These are phyloP conservation scores for Centrapalus pauciflorus DNA, from an alignment of 129 eudicot species.

Conservation along the genomic window DNA sequence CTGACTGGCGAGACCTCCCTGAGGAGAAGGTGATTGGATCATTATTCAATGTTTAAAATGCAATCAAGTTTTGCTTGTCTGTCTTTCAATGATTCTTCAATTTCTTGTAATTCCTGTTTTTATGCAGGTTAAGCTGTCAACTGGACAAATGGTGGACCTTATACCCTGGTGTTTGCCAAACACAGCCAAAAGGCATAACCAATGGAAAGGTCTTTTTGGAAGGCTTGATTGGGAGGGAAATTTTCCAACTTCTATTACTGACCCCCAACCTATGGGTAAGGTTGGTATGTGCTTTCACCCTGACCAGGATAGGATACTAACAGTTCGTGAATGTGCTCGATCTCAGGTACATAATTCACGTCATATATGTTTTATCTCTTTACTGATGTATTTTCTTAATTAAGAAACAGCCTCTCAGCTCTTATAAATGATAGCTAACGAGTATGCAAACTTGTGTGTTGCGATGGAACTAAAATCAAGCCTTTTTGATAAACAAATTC, in stretches of 20 bases:
- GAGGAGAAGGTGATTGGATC: constrained; percentile 41
- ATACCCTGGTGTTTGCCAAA: constrained; percentile 69
- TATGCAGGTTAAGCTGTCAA: constrained; percentile 48
- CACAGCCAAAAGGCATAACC: constrained; percentile 74
- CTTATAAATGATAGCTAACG: no score
- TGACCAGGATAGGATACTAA: constrained; percentile 64
- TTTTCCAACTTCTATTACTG: constrained; percentile 70
- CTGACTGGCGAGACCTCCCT: constrained; percentile 75
- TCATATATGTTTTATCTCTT: not conserved
- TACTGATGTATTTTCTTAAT: no score
- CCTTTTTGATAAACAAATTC: no score
- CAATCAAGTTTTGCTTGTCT: not conserved
- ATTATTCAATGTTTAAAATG: not conserved
- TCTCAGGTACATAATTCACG: constrained; percentile 47
- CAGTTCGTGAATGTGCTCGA: constrained; percentile 83
- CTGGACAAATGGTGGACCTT: constrained; percentile 57
- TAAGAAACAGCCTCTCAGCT: no score
- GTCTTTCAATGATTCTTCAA: not conserved
- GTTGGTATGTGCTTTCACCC: constrained; percentile 89
- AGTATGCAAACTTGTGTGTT: no score
- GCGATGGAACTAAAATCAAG: no score
- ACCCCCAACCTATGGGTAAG: constrained; percentile 81
- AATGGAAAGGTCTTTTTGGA: constrained; percentile 75
- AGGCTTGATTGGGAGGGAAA: constrained; percentile 86
- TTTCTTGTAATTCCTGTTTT: not conserved